Conservation (phyloP, 1,139 yeast species). For the Candida sp. region DNA sequence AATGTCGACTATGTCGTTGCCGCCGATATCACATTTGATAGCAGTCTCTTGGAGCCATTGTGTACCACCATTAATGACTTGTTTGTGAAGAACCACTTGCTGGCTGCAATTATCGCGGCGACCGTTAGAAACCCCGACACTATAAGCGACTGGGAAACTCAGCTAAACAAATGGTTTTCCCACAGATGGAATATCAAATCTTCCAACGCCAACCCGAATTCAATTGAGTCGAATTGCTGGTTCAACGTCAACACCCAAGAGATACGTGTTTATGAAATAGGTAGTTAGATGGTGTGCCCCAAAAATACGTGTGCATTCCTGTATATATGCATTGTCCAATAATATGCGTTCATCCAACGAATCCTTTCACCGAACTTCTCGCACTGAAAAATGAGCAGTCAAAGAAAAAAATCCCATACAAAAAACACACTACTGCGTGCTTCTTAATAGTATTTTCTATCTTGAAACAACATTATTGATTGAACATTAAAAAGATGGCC, state of each 20-base stretch:
- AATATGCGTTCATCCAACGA: conserved; percentile 7
- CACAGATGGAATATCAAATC: conserved; percentile 26
- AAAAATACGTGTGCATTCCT: conserved; percentile 7
- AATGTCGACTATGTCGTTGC: conserved; percentile 61
- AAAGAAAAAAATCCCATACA: conserved; percentile 1
- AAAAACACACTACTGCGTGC: neutral
- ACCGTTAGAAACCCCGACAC: conserved; percentile 73
- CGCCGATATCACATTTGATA: conserved; percentile 89
- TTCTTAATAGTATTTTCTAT: neutral
- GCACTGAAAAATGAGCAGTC: conserved; percentile 1
- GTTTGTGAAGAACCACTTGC: conserved; percentile 30
- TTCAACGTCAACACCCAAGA: conserved; percentile 43
- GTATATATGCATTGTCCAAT: conserved; percentile 16
- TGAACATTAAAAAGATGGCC: conserved; percentile 12
- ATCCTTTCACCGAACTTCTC: conserved; percentile 6
- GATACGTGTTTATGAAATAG: conserved; percentile 37
- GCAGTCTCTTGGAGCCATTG: conserved; percentile 59
- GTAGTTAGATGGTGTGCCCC: neutral
- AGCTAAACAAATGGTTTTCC: conserved; percentile 31
- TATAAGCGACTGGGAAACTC: conserved; percentile 52
- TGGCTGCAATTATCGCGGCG: conserved; percentile 62
- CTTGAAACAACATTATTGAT: neutral
- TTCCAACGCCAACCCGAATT: conserved; percentile 21
- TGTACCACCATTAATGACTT: conserved; percentile 51
- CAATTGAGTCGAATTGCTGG: conserved; percentile 25